Percentiles rank a stretch among this genome's conserved stretches.
Conservation (phyloP, 352 stramenopile genomes). For the Globisporangium paddicum region DNA sequence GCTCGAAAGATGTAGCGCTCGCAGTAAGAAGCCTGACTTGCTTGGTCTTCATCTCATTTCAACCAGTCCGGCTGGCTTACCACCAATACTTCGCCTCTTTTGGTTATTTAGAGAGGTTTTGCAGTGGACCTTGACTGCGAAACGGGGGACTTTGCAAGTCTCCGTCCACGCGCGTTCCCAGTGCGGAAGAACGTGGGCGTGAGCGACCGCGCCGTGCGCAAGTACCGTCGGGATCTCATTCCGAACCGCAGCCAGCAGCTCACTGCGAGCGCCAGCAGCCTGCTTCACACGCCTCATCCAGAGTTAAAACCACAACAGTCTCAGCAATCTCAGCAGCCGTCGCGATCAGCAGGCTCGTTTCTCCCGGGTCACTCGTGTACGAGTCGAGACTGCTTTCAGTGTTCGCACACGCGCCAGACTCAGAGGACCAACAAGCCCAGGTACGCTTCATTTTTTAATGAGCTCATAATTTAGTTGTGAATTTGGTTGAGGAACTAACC, state of each 20-base stretch:
- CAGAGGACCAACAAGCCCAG: slow-evolving; percentile 6
- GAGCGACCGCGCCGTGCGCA: slow-evolving; percentile 61
- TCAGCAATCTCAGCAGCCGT: slow-evolving; percentile 11
- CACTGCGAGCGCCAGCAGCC: slow-evolving; percentile 33
- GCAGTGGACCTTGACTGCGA: slow-evolving; percentile 41
- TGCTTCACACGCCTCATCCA: slow-evolving; percentile 1
- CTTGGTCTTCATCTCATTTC: too few species aligned
- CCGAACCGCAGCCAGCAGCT: slow-evolving; percentile 46
- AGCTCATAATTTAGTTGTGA: background rate
- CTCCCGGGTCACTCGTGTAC: slow-evolving; percentile 3
- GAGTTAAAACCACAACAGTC: background rate
- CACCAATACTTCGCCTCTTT: background rate
- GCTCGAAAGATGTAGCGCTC: slow-evolving; percentile 56
- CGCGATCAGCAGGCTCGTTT: slow-evolving; percentile 17
- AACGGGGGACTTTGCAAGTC: slow-evolving; percentile 18
- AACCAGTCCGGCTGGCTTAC: too few species aligned
- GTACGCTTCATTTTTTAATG: background rate
- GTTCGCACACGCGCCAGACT: slow-evolving; percentile 8
- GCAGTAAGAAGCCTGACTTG: slow-evolving; percentile 21
- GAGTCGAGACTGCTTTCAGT: slow-evolving; percentile 68
- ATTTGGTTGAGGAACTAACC: background rate
- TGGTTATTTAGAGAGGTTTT: slow-evolving; percentile 36
- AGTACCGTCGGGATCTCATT: slow-evolving; percentile 62
- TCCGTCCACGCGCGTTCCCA: slow-evolving; percentile 33
- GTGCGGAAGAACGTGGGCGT: slow-evolving; percentile 44